A percentile compares a stretch with the other conserved stretches of the same genome.
Conservation (phyloP, 2,329 filamentous ascomycete genomes). For the Colletotrichum sojae region DNA sequence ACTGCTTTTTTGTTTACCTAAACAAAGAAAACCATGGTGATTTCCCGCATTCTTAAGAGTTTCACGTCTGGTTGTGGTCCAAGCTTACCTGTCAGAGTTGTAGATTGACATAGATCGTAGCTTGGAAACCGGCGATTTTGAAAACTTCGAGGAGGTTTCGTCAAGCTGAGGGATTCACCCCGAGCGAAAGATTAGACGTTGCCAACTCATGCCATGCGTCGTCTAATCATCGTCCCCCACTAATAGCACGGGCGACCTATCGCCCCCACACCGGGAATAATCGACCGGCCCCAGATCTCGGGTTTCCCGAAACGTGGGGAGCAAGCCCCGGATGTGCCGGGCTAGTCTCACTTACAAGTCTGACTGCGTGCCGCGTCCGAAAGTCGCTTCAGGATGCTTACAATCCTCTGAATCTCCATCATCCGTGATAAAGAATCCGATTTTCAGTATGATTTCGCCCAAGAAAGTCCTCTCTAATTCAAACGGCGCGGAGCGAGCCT, state of each 20-base stretch:
- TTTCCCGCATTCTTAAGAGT: too few species aligned
- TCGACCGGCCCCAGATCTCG: background rate
- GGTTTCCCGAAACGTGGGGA: slow-evolving; percentile 12
- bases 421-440: background rate
- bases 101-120: too few species aligned
- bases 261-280: slow-evolving; percentile 8
- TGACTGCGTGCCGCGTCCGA: background rate
- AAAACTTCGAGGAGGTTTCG: too few species aligned
- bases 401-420: too few species aligned
- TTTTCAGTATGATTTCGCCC: background rate
- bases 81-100: too few species aligned
- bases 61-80: too few species aligned
- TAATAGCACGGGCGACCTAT: slow-evolving; percentile 1
- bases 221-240: slow-evolving; percentile 13
- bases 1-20: too few species aligned
- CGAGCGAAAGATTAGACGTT: too few species aligned
- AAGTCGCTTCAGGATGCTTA: fast-evolving
- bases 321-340: slow-evolving; percentile 12
- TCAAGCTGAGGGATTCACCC: too few species aligned
- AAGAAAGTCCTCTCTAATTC: slow-evolving; percentile 1
- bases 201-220: background rate
- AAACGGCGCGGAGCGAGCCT: background rate
- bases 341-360: background rate
- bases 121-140: too few species aligned
- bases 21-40: too few species aligned